Conservation (phyloP, 2,329 filamentous ascomycete species). For the Epichloe glyceriae region DNA sequence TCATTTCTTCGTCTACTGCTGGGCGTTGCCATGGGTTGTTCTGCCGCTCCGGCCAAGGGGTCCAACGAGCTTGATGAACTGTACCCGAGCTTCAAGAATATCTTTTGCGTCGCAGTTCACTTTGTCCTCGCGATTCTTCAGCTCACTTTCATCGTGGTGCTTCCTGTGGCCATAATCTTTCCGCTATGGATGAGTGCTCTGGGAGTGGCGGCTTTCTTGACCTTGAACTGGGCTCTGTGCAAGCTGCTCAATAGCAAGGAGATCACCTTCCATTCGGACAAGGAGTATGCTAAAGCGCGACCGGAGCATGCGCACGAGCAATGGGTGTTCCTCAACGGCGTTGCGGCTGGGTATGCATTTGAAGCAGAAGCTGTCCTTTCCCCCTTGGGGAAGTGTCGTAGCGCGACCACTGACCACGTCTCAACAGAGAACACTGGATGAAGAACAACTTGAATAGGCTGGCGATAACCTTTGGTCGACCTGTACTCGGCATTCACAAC, state of each 20-base stretch:
- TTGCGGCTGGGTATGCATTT: slow-evolving; percentile 43
- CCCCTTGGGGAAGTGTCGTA: not conserved
- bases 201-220: slow-evolving; percentile 30
- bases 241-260: slow-evolving; percentile 35
- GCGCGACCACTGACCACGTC: not conserved
- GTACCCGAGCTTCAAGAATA: slow-evolving; percentile 42
- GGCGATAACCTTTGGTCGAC: slow-evolving; percentile 58
- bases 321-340: slow-evolving; percentile 73
- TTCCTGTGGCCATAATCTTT: slow-evolving; percentile 37
- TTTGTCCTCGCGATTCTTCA: slow-evolving; percentile 46
- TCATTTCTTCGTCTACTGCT: slow-evolving; percentile 40
- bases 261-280: slow-evolving; percentile 37
- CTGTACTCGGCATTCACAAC: slow-evolving; percentile 63
- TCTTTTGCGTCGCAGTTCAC: slow-evolving; percentile 45
- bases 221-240: slow-evolving; percentile 39
- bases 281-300: slow-evolving; percentile 34
- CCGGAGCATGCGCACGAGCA: slow-evolving; percentile 48
- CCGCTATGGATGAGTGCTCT: slow-evolving; percentile 34
- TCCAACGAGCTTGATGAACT: slow-evolving; percentile 51
- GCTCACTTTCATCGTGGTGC: slow-evolving; percentile 41
- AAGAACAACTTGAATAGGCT: slow-evolving; percentile 59
- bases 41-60: slow-evolving; percentile 40
- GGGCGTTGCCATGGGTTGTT: slow-evolving; percentile 48
- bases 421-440: slow-evolving; percentile 47
- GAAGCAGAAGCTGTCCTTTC: not conserved